phyloP scores from a whole-genome alignment of 139 green algal genomes.

The Microglena sp. region DNA sequence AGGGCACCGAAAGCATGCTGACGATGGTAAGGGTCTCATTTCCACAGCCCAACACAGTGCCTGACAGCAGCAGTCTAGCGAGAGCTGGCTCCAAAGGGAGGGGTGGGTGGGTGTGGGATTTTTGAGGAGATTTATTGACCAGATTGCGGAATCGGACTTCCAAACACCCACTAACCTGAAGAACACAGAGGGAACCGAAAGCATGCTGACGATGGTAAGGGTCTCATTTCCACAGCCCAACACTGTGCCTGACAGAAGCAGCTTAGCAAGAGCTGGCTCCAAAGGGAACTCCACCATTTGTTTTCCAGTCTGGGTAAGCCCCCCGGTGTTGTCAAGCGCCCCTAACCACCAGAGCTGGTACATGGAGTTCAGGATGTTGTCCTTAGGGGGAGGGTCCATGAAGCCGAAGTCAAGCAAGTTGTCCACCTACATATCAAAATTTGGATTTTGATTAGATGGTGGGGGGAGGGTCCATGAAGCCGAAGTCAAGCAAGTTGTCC shows the following conservation, averaged over 20 bases:
- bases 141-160: too few species aligned
- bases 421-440: too few species aligned
- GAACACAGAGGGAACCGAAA: slow-evolving; percentile 85
- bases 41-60: slow-evolving; percentile 63
- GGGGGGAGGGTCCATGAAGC: slow-evolving; percentile 82
- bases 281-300: slow-evolving; percentile 98
- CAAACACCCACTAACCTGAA: too few species aligned
- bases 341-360: slow-evolving; percentile 89
- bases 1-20: slow-evolving; percentile 83
- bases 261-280: slow-evolving; percentile 89
- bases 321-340: slow-evolving; percentile 44
- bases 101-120: neutral
- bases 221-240: slow-evolving; percentile 64
- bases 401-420: slow-evolving; percentile 96
- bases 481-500: slow-evolving; percentile 90
- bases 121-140: too few species aligned
- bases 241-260: slow-evolving; percentile 76
- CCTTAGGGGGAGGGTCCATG: slow-evolving; percentile 84
- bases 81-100: slow-evolving; percentile 93
- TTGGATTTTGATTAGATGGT: too few species aligned
- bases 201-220: slow-evolving; percentile 88
- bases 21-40: slow-evolving; percentile 80
- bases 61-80: slow-evolving; percentile 86
- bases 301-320: slow-evolving; percentile 22
- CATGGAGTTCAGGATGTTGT: slow-evolving; percentile 97